Evolutionary conservation across 2,329 filamentous ascomycete species (phyloP), one percentile per base, ranked within the genome.

Genomic region (Verticillium nonalfalfae): DNA sequence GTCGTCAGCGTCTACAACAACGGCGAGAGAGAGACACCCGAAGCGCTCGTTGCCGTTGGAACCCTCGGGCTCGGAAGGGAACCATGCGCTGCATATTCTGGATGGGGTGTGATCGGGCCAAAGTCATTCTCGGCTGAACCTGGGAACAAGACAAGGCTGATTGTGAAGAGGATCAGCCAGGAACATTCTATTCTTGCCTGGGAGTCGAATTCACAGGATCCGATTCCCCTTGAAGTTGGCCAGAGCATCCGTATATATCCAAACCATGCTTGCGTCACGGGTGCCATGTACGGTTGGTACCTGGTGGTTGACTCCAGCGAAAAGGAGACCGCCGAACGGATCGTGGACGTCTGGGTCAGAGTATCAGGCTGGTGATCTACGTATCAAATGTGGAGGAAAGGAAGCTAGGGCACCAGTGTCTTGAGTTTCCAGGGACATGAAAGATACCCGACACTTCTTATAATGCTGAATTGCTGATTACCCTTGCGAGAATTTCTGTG

Each of bases 231-330:
- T 36, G 65, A 73, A 6, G 73, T 88, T 57, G 85, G 71, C 0
- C 67, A 73, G 4, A 66, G 50, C 1, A 64, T 73, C 1, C 71
- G 79, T 60, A 73, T 89, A 0, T 87, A 82, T 73, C 85, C 86
- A 0, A 89, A 89, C 62, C 86, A 89, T 72, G 83, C 86, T 4
- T 89, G 86, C 67, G 81, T 89, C 50, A 81, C 85, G 0, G 83
- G 84, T 0, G 83, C 82, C 0, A 76, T 81, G 58, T 87, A 85
- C 69, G 84, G 80, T 0, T 89, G 82, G 81, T 89, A 88, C 71
- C 72, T 86, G 6, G 74, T 73, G 0, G 68, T 72, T 7, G 88
- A 64, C 76, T 88, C 31, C 0, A 61, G 63, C 1, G 52, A n/a
- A 7, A 35, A 62, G 7, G 45, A 18, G 18, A 80, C 86, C 67